Percentiles rank a stretch among this genome's conserved stretches.
Conservation (phyloP, 2,329 filamentous ascomycete genomes). For the Leptographium radiaticola region DNA sequence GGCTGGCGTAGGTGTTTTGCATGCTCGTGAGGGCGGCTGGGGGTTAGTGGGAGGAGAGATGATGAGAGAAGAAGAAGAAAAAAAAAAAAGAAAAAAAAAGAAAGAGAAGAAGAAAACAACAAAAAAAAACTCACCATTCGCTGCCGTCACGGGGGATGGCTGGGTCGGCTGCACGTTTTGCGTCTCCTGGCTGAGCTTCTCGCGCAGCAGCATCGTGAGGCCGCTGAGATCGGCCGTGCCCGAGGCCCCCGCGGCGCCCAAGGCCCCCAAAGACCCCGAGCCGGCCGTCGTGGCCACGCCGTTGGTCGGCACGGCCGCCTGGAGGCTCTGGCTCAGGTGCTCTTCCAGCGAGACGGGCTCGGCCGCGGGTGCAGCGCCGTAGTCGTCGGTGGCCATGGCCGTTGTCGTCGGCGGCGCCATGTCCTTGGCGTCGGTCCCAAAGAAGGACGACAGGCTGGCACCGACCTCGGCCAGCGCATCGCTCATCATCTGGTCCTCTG, state of each 20-base stretch:
- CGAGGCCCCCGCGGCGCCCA: not conserved
- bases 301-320: not conserved
- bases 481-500: constrained; percentile 8
- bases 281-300: not conserved
- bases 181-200: constrained; percentile 12
- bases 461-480: not conserved
- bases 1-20: constrained; percentile 9
- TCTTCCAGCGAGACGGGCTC: not conserved
- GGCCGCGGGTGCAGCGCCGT: not conserved
- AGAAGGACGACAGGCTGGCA: not conserved
- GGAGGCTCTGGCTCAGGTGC: no score
- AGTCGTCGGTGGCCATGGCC: not conserved
- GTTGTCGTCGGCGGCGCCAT: no score
- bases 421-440: not conserved
- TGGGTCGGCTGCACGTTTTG: constrained; percentile 1
- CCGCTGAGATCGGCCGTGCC: constrained; percentile 11
- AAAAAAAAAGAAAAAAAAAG: not conserved
- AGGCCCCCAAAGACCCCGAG: no score
- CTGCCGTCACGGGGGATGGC: constrained; percentile 3
- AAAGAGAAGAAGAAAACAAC: not conserved
- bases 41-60: not conserved
- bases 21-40: constrained; percentile 9
- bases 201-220: constrained; percentile 15
- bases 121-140: constrained; percentile 4
- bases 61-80: not conserved